Evolutionary conservation across 2,329 filamentous ascomycete species (phyloP), one percentile per base, ranked within the genome.

Genomic region (Sclerotinia trifoliorum): DNA sequence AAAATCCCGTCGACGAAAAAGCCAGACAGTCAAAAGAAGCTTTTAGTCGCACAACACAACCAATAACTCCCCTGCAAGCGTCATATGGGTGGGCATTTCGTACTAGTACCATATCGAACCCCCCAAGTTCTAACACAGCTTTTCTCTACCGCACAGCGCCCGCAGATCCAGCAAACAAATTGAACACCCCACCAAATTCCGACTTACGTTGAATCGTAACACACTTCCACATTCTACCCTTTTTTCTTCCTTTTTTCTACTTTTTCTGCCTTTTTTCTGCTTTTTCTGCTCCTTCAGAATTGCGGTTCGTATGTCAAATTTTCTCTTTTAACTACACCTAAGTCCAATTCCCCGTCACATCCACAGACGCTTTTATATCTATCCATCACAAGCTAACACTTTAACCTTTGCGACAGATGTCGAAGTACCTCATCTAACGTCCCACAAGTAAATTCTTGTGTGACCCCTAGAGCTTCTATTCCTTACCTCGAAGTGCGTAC

Each of bases 381-480:
- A 21, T 10, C 24, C 13, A 35, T 65, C 52, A 52, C 24, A 62
- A 66, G 70, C 73, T 74, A 66, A 74, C 65, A 64, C 57, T 55
- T 69, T 51, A 26, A 24, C 65, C 57, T 48, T 46, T 60, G 69
- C 65, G 32, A 68, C 70, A 75, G 73, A 77, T 76, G 73, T 75
- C 71, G 66, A 74, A 58, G 66, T 69, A 68, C 68, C 60, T 70
- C 70, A 64, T 71, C 69, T 76, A 70, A 75, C 68, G 75, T 77
- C 74, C 71, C 74, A 75, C 75, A 74, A 72, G 72, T 74, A 66
- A 70, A 66, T 71, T 70, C 70, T 74, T 76, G 76, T 77, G 73
- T 74, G 69, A 77, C 75, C 71, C 56, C 67, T 65, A 42, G 66
- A 70, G 68, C 70, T 68, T 60, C 69, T 64, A 69, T 72, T 70